A percentile compares a stretch with the other conserved stretches of the same genome.
Evolutionary conservation across 306 rosid genomes (phyloP).

Genomic region (Rosa chinensis): DNA sequence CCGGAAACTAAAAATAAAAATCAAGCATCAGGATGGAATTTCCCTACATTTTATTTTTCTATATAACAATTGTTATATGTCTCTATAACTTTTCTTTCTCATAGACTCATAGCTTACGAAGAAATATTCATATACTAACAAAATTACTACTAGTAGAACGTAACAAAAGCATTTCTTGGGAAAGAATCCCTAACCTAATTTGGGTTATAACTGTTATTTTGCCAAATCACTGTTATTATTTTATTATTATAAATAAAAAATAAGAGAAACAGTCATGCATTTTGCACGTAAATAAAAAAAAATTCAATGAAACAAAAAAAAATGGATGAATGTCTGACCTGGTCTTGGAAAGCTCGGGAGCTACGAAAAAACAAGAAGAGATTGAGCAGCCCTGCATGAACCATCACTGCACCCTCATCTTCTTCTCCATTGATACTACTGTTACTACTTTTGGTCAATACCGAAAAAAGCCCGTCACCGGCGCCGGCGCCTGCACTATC

Average conservation of each 20-base stretch:
- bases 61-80: background rate
- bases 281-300: background rate
- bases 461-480: slow-evolving; percentile 20
- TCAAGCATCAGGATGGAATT: no score
- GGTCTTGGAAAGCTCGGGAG: slow-evolving; percentile 34
- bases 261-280: background rate
- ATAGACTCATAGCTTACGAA: no score
- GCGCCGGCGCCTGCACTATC: slow-evolving; percentile 25
- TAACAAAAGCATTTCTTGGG: background rate
- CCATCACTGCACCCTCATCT: slow-evolving; percentile 53
- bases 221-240: no score
- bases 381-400: slow-evolving; percentile 53
- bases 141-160: background rate
- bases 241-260: no score
- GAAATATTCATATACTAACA: background rate
- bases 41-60: no score
- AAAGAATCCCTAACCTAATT: background rate
- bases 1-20: no score
- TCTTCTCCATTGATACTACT: slow-evolving; percentile 31
- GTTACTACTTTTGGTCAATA: slow-evolving; percentile 31
- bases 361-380: slow-evolving; percentile 40
- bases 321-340: slow-evolving; percentile 44
- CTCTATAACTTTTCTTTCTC: background rate
- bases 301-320: background rate
- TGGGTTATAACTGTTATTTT: background rate